Evolutionary conservation across 345 rosid genomes (phyloP).

Genomic region (Eucalyptus cloeziana): DNA sequence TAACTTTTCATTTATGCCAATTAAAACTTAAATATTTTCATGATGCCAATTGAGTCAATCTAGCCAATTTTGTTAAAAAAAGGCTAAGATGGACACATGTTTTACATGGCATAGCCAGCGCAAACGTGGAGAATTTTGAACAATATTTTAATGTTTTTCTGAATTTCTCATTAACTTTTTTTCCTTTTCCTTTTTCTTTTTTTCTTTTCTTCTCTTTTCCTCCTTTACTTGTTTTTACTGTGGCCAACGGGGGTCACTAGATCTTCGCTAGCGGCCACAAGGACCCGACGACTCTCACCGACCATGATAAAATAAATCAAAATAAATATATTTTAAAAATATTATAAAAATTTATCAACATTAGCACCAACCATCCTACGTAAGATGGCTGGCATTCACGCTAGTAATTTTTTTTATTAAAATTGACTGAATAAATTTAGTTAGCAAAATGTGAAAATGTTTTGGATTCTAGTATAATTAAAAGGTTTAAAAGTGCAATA

Average conservation of each 20-base stretch:
- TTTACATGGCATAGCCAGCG: rapidly evolving
- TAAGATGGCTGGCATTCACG: rapidly evolving
- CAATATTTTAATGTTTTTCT: too few relatives aligned
- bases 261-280: rapidly evolving
- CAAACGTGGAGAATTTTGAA: too few relatives aligned
- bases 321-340: too few relatives aligned
- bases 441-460: rapidly evolving
- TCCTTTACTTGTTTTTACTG: too few relatives aligned
- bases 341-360: too few relatives aligned
- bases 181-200: rapidly evolving
- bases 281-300: too few relatives aligned
- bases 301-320: too few relatives aligned
- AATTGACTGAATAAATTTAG: rapidly evolving
- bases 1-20: rapidly evolving
- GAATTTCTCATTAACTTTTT: too few relatives aligned
- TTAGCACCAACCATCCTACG: rapidly evolving
- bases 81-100: rapidly evolving
- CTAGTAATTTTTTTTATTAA: too few relatives aligned
- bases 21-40: rapidly evolving
- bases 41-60: rapidly evolving
- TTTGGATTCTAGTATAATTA: rapidly evolving
- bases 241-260: rapidly evolving
- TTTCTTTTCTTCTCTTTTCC: too few relatives aligned
- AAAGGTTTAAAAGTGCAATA: too few relatives aligned
- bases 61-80: too few relatives aligned